Percentiles rank a stretch among this genome's conserved stretches.
Evolutionary conservation across 129 eudicot species (phyloP).

Genomic region (Cynara cardunculus): DNA sequence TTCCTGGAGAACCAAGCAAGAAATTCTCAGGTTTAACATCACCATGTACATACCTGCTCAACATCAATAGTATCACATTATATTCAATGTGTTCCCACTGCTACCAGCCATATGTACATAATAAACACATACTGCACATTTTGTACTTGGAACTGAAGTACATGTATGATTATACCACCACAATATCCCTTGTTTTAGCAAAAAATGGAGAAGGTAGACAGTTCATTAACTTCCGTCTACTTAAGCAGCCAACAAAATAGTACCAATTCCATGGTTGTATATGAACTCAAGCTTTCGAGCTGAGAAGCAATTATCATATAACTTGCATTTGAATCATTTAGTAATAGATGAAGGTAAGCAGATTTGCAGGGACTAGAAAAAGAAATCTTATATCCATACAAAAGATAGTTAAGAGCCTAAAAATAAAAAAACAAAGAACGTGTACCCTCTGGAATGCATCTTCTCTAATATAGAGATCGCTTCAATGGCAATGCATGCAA

Average conservation of each 20-base stretch:
- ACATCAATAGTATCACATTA: background rate
- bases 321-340: background rate
- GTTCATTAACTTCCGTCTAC: background rate
- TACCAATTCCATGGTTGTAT: background rate
- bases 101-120: background rate
- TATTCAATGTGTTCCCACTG: background rate
- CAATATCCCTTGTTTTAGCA: background rate
- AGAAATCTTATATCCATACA: background rate
- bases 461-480: conserved; percentile 89
- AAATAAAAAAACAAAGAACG: background rate
- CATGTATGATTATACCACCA: background rate
- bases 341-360: background rate
- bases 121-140: background rate
- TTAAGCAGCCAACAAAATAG: background rate
- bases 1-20: conserved; percentile 87
- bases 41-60: conserved; percentile 83
- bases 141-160: background rate
- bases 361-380: background rate
- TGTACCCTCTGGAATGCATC: conserved; percentile 85
- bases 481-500: conserved; percentile 91
- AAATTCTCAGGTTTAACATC: conserved; percentile 94
- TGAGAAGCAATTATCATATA: background rate
- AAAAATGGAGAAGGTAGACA: background rate
- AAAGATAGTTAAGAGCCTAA: background rate
- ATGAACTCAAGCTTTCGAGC: background rate